These are phyloP conservation scores for Solanum aculeatissimum DNA, from an alignment of 305 asterid genomes.

Conservation along the genomic window DNA sequence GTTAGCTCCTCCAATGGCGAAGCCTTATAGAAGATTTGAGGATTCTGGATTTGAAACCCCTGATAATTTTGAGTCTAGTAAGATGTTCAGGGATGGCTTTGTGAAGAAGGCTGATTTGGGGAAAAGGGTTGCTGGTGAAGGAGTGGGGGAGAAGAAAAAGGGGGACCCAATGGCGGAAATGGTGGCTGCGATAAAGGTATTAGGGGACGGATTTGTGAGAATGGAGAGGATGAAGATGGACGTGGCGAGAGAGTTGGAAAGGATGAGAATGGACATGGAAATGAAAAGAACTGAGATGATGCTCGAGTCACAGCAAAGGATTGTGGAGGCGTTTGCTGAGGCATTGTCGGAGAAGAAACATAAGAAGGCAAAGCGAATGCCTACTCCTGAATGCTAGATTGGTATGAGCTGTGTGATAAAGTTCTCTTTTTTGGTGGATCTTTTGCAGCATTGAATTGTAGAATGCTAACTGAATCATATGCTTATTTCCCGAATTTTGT, in stretches of 20 bases:
- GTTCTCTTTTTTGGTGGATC: not conserved
- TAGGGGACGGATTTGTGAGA: constrained; percentile 85
- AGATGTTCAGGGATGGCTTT: constrained; percentile 25
- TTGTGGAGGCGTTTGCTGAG: constrained; percentile 63
- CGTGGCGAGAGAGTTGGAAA: constrained; percentile 66
- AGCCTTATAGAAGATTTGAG: constrained; percentile 27
- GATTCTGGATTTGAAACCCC: constrained; percentile 22
- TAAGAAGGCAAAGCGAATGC: constrained; percentile 46
- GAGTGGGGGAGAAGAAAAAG: constrained; percentile 18
- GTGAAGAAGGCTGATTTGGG: constrained; percentile 18
- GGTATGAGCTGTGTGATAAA: not conserved
- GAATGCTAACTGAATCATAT: not conserved
- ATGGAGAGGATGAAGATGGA: constrained; percentile 94
- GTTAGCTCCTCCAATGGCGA: constrained; percentile 6
- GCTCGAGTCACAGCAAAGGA: constrained; percentile 68
- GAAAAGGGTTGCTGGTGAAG: constrained; percentile 20
- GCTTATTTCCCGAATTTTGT: not conserved
- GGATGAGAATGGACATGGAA: constrained; percentile 93
- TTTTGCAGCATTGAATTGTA: not conserved
- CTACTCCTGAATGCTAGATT: constrained; percentile 12
- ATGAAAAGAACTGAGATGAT: constrained; percentile 89
- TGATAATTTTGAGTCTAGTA: constrained; percentile 23
- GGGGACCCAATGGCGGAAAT: constrained; percentile 40
- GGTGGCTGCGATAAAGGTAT: constrained; percentile 47
- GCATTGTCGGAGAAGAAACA: constrained; percentile 33